Evolutionary conservation across 1,284 basidiomycete species (phyloP).

Genomic region (Ganoderma sp.): DNA sequence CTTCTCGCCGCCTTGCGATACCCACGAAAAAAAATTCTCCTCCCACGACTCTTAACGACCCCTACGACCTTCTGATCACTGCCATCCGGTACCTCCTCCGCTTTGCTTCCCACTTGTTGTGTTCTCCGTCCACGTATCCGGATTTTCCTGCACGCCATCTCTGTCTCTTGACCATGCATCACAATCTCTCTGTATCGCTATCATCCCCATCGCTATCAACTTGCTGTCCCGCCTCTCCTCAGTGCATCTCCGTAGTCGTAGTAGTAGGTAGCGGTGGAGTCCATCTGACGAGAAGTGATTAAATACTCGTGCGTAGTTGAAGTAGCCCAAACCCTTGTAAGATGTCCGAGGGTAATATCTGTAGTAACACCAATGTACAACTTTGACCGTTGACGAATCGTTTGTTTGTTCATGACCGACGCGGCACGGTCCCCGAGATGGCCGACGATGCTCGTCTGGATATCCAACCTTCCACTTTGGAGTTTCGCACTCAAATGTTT

Average conservation of each 20-base stretch:
- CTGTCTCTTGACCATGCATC: background rate
- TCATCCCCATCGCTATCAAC: background rate
- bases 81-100: background rate
- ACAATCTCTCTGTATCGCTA: background rate
- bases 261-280: background rate
- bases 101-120: background rate
- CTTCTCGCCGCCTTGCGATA: background rate
- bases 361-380: background rate
- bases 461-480: no score
- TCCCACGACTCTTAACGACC: background rate
- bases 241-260: background rate
- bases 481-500: no score
- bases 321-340: background rate
- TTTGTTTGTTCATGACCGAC: background rate
- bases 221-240: background rate
- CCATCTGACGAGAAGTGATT: background rate
- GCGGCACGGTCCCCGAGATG: no score
- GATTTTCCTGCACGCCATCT: background rate
- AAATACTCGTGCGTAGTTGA: background rate
- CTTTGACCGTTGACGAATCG: background rate
- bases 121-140: background rate
- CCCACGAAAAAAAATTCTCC: background rate
- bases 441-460: no score
- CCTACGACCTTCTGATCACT: background rate
- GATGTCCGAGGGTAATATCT: background rate